phyloP scores from a whole-genome alignment of 768 basidiomycete species.

The Lentinula sp. region DNA sequence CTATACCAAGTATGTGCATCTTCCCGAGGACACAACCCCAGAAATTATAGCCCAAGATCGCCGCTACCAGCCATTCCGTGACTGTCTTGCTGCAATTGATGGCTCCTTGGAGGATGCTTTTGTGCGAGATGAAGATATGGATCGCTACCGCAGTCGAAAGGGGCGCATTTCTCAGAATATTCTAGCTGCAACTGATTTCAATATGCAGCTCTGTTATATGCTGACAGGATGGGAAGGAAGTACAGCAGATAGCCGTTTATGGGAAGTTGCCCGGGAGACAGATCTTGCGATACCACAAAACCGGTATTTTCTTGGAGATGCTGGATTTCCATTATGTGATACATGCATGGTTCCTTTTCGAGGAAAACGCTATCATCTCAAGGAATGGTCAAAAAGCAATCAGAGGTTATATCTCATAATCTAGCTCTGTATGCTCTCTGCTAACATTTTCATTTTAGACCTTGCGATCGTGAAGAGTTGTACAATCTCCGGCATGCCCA shows the following conservation, averaged over 20 bases:
- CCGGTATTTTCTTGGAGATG: slow-evolving; percentile 17
- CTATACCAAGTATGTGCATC: slow-evolving; percentile 15
- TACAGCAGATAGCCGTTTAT: slow-evolving; percentile 14
- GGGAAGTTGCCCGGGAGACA: slow-evolving; percentile 10
- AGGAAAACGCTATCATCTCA: slow-evolving; percentile 20
- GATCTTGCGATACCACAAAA: slow-evolving; percentile 12
- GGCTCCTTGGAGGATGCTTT: slow-evolving; percentile 16
- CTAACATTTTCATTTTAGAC: slow-evolving; percentile 8
- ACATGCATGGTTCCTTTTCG: slow-evolving; percentile 20
- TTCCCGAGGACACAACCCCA: slow-evolving; percentile 10
- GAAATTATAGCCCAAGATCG: slow-evolving; percentile 10
- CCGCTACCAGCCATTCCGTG: slow-evolving; percentile 16
- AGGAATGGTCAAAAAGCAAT: slow-evolving; percentile 15
- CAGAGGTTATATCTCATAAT: not conserved
- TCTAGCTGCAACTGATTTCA: slow-evolving; percentile 18
- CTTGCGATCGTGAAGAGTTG: slow-evolving; percentile 16
- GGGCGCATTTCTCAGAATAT: slow-evolving; percentile 18
- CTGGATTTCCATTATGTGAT: slow-evolving; percentile 17
- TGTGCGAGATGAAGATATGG: slow-evolving; percentile 9
- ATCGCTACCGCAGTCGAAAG: slow-evolving; percentile 18
- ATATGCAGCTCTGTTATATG: slow-evolving; percentile 16
- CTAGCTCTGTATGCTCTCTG: not conserved
- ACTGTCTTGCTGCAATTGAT: slow-evolving; percentile 17
- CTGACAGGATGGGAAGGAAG: slow-evolving; percentile 20
- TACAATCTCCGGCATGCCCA: slow-evolving; percentile 20